These are phyloP conservation scores for Skeletonema potamos DNA, from an alignment of 108 stramenopile genomes.

Conservation along the genomic window DNA sequence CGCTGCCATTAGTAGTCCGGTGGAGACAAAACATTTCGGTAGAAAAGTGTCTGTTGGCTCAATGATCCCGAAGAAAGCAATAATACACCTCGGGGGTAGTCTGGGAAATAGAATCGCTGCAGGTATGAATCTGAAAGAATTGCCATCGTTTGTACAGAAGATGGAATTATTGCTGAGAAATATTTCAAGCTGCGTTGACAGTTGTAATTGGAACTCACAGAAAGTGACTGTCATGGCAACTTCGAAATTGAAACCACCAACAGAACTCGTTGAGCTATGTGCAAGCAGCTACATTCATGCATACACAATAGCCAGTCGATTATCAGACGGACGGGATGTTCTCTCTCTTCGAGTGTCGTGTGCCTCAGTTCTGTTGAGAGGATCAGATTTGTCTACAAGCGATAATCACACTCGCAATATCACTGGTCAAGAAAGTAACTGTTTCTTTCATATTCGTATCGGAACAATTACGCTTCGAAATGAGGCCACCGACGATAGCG, in stretches of 20 bases:
- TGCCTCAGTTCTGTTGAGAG: neutral
- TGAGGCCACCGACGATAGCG: neutral
- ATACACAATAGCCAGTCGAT: neutral
- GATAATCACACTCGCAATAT: neutral
- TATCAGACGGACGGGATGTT: neutral
- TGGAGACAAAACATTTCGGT: neutral
- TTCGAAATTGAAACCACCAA: slow-evolving; percentile 4
- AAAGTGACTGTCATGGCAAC: neutral
- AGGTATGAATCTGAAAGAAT: slow-evolving; percentile 21
- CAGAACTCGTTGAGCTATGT: slow-evolving; percentile 22
- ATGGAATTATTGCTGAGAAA: slow-evolving; percentile 12
- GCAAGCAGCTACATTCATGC: slow-evolving; percentile 18
- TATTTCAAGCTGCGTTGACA: slow-evolving; percentile 4
- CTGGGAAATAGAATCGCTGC: slow-evolving; percentile 16
- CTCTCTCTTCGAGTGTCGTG: slow-evolving; percentile 20
- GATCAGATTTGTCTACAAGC: neutral
- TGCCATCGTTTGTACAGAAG: slow-evolving; percentile 9
- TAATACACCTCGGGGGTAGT: slow-evolving; percentile 1
- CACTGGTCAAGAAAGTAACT: neutral
- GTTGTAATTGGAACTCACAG: neutral
- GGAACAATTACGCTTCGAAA: slow-evolving; percentile 5
- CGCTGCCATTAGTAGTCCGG: neutral
- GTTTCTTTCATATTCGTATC: neutral
- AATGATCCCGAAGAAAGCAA: neutral
- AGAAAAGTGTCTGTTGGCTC: neutral